Conservation (phyloP, 768 basidiomycete species). For the Leccinum obscurum region DNA sequence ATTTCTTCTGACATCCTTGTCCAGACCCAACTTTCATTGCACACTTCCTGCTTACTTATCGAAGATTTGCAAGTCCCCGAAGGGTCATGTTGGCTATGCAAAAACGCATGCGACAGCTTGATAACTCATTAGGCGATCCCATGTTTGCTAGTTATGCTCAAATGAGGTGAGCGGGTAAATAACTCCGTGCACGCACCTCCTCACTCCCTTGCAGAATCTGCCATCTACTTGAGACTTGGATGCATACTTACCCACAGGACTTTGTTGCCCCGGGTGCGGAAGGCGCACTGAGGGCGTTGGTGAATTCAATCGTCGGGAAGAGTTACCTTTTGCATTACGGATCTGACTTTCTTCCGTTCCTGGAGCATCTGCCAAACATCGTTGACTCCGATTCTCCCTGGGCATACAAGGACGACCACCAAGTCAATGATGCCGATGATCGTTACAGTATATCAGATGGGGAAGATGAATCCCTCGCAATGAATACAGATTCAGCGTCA, state of each 20-base stretch:
- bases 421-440: conserved; percentile 63
- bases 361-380: conserved; percentile 62
- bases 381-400: conserved; percentile 71
- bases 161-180: conserved; percentile 58
- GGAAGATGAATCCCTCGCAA: conserved; percentile 42
- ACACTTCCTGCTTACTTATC: conserved; percentile 82
- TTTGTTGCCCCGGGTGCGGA: conserved; percentile 76
- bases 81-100: conserved; percentile 84
- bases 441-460: conserved; percentile 54
- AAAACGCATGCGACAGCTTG: conserved; percentile 78
- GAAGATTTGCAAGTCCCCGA: conserved; percentile 78
- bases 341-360: conserved; percentile 78
- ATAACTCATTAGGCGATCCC: conserved; percentile 70
- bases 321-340: conserved; percentile 85
- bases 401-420: conserved; percentile 67
- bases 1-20: conserved; percentile 13
- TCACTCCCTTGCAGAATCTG: conserved; percentile 58
- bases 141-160: conserved; percentile 88
- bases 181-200: conserved; percentile 8
- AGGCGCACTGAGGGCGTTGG: conserved; percentile 70
- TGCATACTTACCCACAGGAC: conserved; percentile 71
- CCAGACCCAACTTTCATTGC: conserved; percentile 75
- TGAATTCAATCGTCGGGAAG: conserved; percentile 77
- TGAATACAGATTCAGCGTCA: conserved; percentile 35
- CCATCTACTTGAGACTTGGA: conserved; percentile 76